Percentiles rank a stretch among this genome's conserved stretches.
These are phyloP conservation scores for Dictyostelium gargantuum DNA, from an alignment of 208 protist genomes.

Conservation along the genomic window DNA sequence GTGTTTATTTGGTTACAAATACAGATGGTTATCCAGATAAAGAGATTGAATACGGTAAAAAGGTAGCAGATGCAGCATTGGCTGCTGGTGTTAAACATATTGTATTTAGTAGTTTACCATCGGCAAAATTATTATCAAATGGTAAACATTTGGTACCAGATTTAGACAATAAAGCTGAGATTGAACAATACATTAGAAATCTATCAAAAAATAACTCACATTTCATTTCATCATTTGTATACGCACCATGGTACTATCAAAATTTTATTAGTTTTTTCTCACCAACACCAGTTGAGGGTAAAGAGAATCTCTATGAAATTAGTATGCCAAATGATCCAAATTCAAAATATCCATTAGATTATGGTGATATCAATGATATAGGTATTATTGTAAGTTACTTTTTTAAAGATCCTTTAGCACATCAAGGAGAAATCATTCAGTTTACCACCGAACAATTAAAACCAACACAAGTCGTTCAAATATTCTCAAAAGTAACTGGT, in stretches of 20 bases:
- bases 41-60: not conserved
- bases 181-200: not conserved
- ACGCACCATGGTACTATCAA: not conserved
- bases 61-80: not conserved
- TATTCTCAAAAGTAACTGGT: not conserved
- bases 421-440: not conserved
- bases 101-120: not conserved
- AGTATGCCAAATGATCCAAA: not conserved
- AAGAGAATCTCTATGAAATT: not conserved
- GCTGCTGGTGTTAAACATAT: not conserved
- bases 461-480: not conserved
- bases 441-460: not conserved
- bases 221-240: not conserved
- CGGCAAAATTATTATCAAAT: not conserved
- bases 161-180: not conserved
- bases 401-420: not conserved
- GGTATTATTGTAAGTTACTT: not conserved
- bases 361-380: not conserved
- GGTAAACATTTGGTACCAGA: not conserved
- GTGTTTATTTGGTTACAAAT: not conserved
- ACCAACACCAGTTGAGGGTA: not conserved
- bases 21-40: not conserved
- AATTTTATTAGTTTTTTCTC: not conserved
- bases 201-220: not conserved
- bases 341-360: not conserved